Base-by-base conservation (phyloP, 495 filamentous ascomycete species). In the Pseudomonodictys pantanalensis region DNA sequence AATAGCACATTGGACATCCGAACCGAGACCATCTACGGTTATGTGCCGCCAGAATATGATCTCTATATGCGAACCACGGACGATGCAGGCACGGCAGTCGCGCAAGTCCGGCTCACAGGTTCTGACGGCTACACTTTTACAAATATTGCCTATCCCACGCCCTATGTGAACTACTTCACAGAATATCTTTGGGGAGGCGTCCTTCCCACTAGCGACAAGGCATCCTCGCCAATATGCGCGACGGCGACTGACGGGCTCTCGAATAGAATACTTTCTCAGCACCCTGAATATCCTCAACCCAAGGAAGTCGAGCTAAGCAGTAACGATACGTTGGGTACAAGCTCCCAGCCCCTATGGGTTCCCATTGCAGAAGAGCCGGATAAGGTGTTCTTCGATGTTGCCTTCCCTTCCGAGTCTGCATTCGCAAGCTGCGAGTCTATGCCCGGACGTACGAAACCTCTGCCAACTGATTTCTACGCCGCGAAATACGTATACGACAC, bases 251-350 rank as follows among this genome's bases (percentile, higher is more conserved):
- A 44, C 2, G 44, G 30, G 20, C 54, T 42, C 17, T 23, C 25
- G 1, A 29, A 45, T 17, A 47, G 32, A 1, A 23, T 45, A 24
- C 53, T 63, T 2, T 5, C 7, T 11, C 11, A 22, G 22, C 60
- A 63, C 42, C 60, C 60, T n/a, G 53, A 51, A 38, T 63, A 63
- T 29, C 53, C 60, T 24, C 60, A 63, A 30, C 60, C 60, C n/a
- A 52, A 38, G 23, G 26, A 48, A 5, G 15, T 41, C n/a, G 24
- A 25, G 33, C 32, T 44, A 28, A 39, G 46, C 1, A 44, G 23
- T 20, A 20, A 0, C 9, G 53, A 63, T 26, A 18, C 53, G 8
- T 29, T 18, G 28, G 60, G 60, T 18, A 38, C 20, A 17, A 25
- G 6, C 0, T 24, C 28, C 18, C 28, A 20, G 5, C 60, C 54